These are phyloP conservation scores for Adiantum capillusveneris DNA, from an alignment of 75 land plant genomes.

Conservation along the genomic window DNA sequence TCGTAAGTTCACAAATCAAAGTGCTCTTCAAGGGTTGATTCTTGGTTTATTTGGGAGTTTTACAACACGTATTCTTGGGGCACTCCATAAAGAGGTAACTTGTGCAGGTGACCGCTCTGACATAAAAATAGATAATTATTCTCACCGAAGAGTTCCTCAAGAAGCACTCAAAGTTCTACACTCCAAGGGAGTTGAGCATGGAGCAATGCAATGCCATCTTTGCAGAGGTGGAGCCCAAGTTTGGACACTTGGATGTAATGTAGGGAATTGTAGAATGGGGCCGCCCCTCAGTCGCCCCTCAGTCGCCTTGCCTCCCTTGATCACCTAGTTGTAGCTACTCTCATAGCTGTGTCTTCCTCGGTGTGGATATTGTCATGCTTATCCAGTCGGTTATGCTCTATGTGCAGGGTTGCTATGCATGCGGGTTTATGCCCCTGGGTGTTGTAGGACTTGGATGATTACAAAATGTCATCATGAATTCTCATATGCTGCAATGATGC, in stretches of 20 bases:
- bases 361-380: slow-evolving; percentile 6
- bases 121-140: not conserved
- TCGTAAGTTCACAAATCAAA: slow-evolving; percentile 1
- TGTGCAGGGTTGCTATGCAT: not conserved
- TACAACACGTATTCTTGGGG: too few species aligned
- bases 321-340: slow-evolving; percentile 3
- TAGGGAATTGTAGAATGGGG: slow-evolving; percentile 5
- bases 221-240: not conserved
- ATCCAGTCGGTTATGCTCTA: slow-evolving; percentile 4
- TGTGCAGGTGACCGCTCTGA: slow-evolving; percentile 11
- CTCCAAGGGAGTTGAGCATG: not conserved
- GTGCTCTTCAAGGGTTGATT: too few species aligned
- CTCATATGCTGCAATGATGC: slow-evolving; percentile 12
- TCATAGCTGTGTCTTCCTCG: not conserved
- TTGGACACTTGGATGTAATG: not conserved
- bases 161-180: slow-evolving; percentile 9
- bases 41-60: too few species aligned
- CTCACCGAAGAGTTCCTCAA: slow-evolving; percentile 6
- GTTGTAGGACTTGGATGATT: slow-evolving; percentile 15
- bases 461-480: slow-evolving; percentile 1
- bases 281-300: too few species aligned
- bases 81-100: too few species aligned
- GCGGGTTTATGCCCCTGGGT: not conserved
- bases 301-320: not conserved
- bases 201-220: not conserved